Percentiles rank a stretch among this genome's conserved stretches.
These are phyloP conservation scores for Stemphylium vesicarium DNA, from an alignment of 2,329 filamentous ascomycete species.

Conservation along the genomic window DNA sequence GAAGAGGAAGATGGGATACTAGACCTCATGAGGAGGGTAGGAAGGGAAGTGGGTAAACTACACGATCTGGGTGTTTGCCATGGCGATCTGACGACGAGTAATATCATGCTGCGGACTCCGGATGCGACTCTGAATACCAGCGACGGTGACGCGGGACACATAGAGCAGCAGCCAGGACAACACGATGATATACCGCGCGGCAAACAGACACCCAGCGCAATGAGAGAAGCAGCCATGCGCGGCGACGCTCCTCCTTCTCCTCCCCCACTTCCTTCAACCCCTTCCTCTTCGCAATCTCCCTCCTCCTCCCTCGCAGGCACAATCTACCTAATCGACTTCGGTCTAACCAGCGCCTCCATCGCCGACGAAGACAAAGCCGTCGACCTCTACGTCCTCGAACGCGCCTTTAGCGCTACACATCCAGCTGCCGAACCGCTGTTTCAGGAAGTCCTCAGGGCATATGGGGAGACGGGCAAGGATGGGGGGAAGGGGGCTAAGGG, in stretches of 20 bases:
- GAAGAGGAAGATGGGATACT: constrained; percentile 37
- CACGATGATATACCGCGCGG: too few relatives aligned
- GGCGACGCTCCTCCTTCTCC: not conserved
- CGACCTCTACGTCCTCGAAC: constrained; percentile 92
- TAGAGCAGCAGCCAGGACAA: too few relatives aligned
- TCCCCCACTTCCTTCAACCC: not conserved
- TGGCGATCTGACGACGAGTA: constrained; percentile 96
- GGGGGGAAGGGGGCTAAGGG: constrained; percentile 76
- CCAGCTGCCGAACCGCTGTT: constrained; percentile 82
- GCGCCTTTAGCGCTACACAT: constrained; percentile 94
- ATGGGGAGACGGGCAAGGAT: constrained; percentile 75
- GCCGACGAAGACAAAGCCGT: constrained; percentile 94
- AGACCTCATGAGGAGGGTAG: constrained; percentile 72
- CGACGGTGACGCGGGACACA: too few relatives aligned
- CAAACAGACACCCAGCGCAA: too few relatives aligned
- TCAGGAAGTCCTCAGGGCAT: constrained; percentile 73
- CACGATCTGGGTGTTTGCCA: constrained; percentile 89
- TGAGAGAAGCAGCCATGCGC: too few relatives aligned
- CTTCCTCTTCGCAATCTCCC: constrained; percentile 6
- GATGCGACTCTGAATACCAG: too few relatives aligned
- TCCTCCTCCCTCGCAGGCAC: constrained; percentile 65
- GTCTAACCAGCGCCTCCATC: constrained; percentile 78
- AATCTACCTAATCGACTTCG: constrained; percentile 92
- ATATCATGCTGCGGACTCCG: constrained; percentile 74
- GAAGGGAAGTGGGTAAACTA: constrained; percentile 72